Base-by-base conservation (phyloP, 2,329 filamentous ascomycete genomes). In the Monosporascus sp. region DNA sequence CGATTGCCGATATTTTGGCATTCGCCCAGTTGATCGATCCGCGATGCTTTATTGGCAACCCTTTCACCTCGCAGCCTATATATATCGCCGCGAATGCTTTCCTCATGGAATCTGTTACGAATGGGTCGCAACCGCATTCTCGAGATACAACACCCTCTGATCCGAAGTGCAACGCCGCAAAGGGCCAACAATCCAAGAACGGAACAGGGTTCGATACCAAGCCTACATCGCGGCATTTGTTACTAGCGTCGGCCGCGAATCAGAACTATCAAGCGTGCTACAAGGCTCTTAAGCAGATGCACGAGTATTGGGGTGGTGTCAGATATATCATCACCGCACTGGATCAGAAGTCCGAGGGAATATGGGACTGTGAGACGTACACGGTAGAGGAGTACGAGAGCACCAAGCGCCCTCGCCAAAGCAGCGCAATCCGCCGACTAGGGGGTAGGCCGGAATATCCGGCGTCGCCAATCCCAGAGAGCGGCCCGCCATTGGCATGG, bases 71-170 rank as follows among this genome's bases (percentile, higher is more conserved):
- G 48, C 91, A 96, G 68, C 91, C 91, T 0, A 95, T 95, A 64
- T 96, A 95, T 62, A 93, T 96, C 55, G 91, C 91, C 1, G 91
- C 90, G 1, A 95, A 90, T 65, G 91, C 91, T 0, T 96, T 96
- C 61, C 74, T 96, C 17, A 90, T 91, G 73, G 91, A 96, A 66
- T 90, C 88, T 5, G 85, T 84, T 3, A 81, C 87, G 16, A 86
- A 85, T 57, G 85, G 86, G 22, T 87, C 87, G 0, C 83, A 85
- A 54, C 77, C 84, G 20, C 68, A 86, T 27, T 89, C 87, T 0
- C 78, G 84, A 51, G 82, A 84, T 37, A 66, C 73, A 1, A 81
- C 80, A 0, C 82, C 81, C 1, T 73, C 76, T 0, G 58, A 46
- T 46, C 58, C 5, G 67, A 67, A 14, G n/a, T 26, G 20, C 7